Evolutionary conservation across 2,329 filamentous ascomycete species (phyloP).

Genomic region (Thelonectria discophora): DNA sequence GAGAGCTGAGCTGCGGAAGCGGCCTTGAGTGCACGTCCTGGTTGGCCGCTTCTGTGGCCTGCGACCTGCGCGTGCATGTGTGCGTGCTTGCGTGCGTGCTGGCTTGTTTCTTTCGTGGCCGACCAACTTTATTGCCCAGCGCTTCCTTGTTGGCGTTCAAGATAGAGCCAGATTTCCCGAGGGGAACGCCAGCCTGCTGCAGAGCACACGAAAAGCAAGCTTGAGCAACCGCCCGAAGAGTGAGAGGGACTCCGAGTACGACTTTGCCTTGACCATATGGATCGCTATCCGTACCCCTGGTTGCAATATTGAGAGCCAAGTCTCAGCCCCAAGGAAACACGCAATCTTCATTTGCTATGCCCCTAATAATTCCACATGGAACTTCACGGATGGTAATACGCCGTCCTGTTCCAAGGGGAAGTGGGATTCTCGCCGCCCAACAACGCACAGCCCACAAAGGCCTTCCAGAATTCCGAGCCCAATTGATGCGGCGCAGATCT

Average conservation of each 20-base stretch:
- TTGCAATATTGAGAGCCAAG: conserved; percentile 27
- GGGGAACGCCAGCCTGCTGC: conserved; percentile 2
- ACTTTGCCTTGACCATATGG: conserved; percentile 6
- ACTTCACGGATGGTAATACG: conserved; percentile 3
- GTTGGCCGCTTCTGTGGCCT: conserved; percentile 17
- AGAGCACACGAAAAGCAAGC: background rate
- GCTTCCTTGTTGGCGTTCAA: background rate
- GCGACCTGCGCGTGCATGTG: conserved; percentile 6
- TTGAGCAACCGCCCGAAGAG: background rate
- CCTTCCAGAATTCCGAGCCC: conserved; percentile 10
- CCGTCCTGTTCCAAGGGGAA: conserved; percentile 1
- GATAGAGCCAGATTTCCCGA: conserved; percentile 3
- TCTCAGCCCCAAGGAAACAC: conserved; percentile 29
- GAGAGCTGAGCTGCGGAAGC: conserved; percentile 41
- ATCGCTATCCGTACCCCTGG: conserved; percentile 9
- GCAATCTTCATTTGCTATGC: conserved; percentile 27
- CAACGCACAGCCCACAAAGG: conserved; percentile 15
- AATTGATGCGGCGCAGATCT: conserved; percentile 5
- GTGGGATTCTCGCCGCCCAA: conserved; percentile 11
- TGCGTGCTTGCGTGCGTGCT: conserved; percentile 21
- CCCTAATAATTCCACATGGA: conserved; percentile 14
- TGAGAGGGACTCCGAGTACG: conserved; percentile 12
- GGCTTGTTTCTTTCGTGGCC: conserved; percentile 30
- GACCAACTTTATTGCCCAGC: conserved; percentile 19
- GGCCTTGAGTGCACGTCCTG: conserved; percentile 13